Conservation (phyloP, 106 monocot species). For the Vanilla planifolia region DNA sequence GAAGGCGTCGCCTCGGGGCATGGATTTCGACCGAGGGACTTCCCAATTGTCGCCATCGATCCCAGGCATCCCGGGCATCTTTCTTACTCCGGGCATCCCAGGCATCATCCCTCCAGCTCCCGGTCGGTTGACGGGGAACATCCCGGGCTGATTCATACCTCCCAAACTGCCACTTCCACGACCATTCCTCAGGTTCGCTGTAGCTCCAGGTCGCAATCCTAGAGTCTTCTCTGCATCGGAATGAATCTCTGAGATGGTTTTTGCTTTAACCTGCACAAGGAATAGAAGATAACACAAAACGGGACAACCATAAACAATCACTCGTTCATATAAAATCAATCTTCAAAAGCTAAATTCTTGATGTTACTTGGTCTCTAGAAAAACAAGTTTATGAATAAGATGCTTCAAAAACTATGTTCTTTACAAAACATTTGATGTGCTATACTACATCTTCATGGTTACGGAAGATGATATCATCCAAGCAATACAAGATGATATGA, state of each 20-base stretch:
- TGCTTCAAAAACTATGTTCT: too few species aligned
- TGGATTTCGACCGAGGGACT: constrained; percentile 59
- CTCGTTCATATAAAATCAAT: neutral
- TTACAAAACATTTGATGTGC: too few species aligned
- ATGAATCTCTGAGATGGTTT: constrained; percentile 92
- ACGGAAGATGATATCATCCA: too few species aligned
- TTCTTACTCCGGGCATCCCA: constrained; percentile 81
- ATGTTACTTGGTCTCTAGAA: too few species aligned
- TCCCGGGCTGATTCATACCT: constrained; percentile 19
- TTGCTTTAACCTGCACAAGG: constrained; percentile 64
- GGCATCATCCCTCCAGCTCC: constrained; percentile 90
- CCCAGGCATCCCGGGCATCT: constrained; percentile 94
- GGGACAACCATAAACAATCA: neutral
- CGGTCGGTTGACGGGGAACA: constrained; percentile 30
- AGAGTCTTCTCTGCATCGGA: constrained; percentile 89
- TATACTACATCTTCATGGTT: too few species aligned
- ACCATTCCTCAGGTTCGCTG: constrained; percentile 60
- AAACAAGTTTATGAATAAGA: too few species aligned
- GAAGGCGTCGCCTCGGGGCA: constrained; percentile 28
- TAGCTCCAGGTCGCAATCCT: constrained; percentile 80
- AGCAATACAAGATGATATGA: too few species aligned
- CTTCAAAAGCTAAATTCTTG: neutral
- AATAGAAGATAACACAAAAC: neutral
- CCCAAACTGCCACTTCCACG: constrained; percentile 31
- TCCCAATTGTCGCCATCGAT: constrained; percentile 79